These are phyloP conservation scores for Coemansia umbellata DNA, from an alignment of 192 early-diverging fungal genomes.

Conservation along the genomic window DNA sequence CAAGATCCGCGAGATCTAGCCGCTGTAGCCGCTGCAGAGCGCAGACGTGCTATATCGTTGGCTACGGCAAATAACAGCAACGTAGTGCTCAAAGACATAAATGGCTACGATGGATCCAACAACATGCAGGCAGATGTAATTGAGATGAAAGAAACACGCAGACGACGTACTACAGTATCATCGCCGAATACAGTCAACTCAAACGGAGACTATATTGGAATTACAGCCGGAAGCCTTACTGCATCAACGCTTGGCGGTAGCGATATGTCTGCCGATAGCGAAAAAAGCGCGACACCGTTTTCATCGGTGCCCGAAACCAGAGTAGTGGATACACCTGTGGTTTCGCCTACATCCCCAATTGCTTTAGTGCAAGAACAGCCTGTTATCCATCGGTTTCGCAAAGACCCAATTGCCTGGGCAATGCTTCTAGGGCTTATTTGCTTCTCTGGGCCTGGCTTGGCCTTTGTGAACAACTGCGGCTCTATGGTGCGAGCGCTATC, in stretches of 20 bases:
- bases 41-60: constrained; percentile 15
- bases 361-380: background rate
- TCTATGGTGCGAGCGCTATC: constrained; percentile 48
- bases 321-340: no score
- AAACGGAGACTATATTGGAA: background rate
- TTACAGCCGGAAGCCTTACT: background rate
- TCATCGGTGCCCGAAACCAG: no score
- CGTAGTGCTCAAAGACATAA: background rate
- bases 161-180: constrained; percentile 33
- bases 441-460: constrained; percentile 41
- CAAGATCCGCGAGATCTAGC: constrained; percentile 6
- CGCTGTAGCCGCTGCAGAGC: background rate
- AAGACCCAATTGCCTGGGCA: constrained; percentile 34
- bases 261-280: background rate
- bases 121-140: constrained; percentile 13
- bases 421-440: constrained; percentile 44
- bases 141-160: constrained; percentile 38
- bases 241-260: background rate
- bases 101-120: background rate
- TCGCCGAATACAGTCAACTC: background rate
- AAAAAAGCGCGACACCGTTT: no score
- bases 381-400: constrained; percentile 15
- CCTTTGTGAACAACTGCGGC: constrained; percentile 52
- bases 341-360: background rate
- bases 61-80: background rate